Base-by-base conservation (phyloP, 1,284 basidiomycete genomes). In the Cronartium quercuum region DNA sequence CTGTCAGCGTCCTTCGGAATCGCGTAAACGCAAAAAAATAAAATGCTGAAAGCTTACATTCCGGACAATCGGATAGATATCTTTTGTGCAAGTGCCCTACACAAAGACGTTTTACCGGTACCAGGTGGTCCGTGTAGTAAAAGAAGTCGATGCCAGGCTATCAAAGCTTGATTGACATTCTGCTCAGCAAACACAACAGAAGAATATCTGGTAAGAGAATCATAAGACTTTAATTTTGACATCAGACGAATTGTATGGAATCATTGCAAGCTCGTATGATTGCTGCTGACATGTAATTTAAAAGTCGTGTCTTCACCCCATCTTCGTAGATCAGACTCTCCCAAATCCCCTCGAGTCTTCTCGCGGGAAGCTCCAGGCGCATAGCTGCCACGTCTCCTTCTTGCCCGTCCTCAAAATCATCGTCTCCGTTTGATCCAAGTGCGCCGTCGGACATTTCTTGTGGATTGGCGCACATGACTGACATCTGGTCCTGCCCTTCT, bases 111-210 rank as follows among this genome's bases (percentile, higher is more conserved):
- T 83, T 99, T 98, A 21, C 96, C 96, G 0, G 96, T 98, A 0
- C 96, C 95, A 0, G 96, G 95, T 12, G 96, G 96, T 0, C 96
- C 96, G 81, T 98, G 94, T 13, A 99, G 85, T 0, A 99, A 84
- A 0, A 97, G 89, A 2, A 98, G 0, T 66, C 70, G 62, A 61
- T 74, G 70, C 70, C 70, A 74, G 34, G 51, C n/a, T 18, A 74
- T 66, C 13, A 74, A 47, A 40, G 51, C 57, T 42, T 38, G 55
- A 37, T 66, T 44, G 41, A 74, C 70, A 9, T 74, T 66, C 47
- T 60, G 35, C 34, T 66, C 70, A 6, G 70, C 63, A 61, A 74
- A 74, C 7, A 74, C 41, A 34, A 74, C 66, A 3, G 70, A 66
- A 37, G 70, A 38, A 74, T 44, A 15, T 24, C 29, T 71, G 34